Evolutionary conservation across 331 rosid genomes (phyloP).

Genomic region (Quercus phellos): DNA sequence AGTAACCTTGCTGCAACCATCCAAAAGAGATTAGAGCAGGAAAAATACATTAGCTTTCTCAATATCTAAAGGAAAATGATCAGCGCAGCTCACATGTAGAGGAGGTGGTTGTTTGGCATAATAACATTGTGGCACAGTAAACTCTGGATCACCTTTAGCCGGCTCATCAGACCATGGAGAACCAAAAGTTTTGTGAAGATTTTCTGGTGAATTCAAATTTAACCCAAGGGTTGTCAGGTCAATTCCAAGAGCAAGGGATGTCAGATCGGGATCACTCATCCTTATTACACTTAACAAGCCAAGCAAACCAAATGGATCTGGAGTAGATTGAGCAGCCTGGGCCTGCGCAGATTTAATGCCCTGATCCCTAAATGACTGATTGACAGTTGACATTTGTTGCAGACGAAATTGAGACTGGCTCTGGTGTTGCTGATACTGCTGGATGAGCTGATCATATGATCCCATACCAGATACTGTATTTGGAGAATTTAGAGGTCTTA

Average conservation of each 20-base stretch:
- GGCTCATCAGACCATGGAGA: conserved; percentile 99
- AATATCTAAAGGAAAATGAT: background rate
- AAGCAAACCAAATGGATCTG: conserved; percentile 90
- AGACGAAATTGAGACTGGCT: conserved; percentile 84
- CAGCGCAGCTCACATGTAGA: conserved; percentile 52
- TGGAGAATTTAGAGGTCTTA: conserved; percentile 80
- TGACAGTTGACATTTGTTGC: conserved; percentile 75
- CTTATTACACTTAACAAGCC: conserved; percentile 90
- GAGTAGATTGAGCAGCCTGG: conserved; percentile 65
- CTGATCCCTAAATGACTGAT: conserved; percentile 85
- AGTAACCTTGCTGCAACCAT: conserved; percentile 70
- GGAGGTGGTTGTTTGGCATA: conserved; percentile 72
- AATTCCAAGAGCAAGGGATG: conserved; percentile 96
- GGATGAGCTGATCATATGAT: conserved; percentile 84
- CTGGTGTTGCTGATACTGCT: conserved; percentile 87
- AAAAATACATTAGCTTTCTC: background rate
- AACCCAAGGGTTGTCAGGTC: conserved; percentile 91
- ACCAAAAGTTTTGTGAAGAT: conserved; percentile 88
- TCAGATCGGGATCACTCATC: conserved; percentile 88
- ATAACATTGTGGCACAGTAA: conserved; percentile 80
- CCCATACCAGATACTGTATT: conserved; percentile 86
- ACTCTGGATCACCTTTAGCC: conserved; percentile 90
- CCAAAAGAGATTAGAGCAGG: conserved; percentile 14
- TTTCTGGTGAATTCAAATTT: conserved; percentile 86
- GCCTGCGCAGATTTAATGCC: conserved; percentile 62